Evolutionary conservation across 1,139 yeast species (phyloP), one percentile per base, ranked within the genome.

Genomic region (Candida sanyaensis): DNA sequence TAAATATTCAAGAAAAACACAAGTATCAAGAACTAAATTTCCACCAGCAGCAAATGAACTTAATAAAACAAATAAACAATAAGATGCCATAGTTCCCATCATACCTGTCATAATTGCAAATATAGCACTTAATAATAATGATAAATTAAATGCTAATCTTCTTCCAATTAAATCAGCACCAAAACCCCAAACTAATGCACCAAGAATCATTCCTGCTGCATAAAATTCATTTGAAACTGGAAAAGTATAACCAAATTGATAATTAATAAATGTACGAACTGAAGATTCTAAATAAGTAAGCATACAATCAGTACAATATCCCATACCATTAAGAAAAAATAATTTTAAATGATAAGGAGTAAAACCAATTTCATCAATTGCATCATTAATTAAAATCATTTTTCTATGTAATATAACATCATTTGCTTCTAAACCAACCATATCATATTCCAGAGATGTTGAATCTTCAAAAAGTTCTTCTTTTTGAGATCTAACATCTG

Each of bases 251-350:
- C 69, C 69, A 55, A 71, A 72, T 55, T 73, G 83, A 57, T 65
- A 72, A 58, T 73, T 78, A 56, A 69, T 66, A 56, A 66, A 69
- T 5, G 66, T 61, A 50, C 76, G 61, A 9, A 71, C 77, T 33
- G 63, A 59, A 47, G 71, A 60, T 54, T 73, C 78, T 38, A 70
- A 57, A 59, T 71, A 68, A 36, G 73, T 75, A 54, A 83, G 66
- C 59, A 81, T 82, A 13, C 86, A 80, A 59, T 83, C 88, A 27
- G 80, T 83, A 5, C 84, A 78, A 57, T 83, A 83, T 12, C 88
- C 88, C 75, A 81, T 76, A 13, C 88, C 88, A 50, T 78, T 79
- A 33, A 80, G 59, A 55, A 70, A 69, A 56, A 78, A 68, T 30
- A 68, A 53, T 48, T 68, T 68, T 40, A 65, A 54, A 53, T 68